These are phyloP conservation scores for Lichtheimia corymbifera DNA, from an alignment of 371 early-diverging fungal genomes.

Conservation along the genomic window DNA sequence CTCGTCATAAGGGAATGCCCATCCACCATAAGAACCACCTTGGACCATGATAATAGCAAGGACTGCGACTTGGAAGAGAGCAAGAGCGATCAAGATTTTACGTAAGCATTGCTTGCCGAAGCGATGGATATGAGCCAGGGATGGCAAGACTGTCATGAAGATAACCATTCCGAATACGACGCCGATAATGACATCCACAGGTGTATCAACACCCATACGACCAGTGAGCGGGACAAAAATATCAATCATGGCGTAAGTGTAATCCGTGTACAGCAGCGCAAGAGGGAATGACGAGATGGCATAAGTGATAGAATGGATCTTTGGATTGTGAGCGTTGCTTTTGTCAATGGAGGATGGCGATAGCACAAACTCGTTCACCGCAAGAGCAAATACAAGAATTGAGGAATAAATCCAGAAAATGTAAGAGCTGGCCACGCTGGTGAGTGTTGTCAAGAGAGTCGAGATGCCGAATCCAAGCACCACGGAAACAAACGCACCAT, in stretches of 20 bases:
- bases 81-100: slow-evolving; percentile 34
- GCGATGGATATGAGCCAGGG: slow-evolving; percentile 61
- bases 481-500: slow-evolving; percentile 39
- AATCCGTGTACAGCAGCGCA: slow-evolving; percentile 48
- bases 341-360: slow-evolving; percentile 19
- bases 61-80: slow-evolving; percentile 37
- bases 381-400: slow-evolving; percentile 22
- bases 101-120: slow-evolving; percentile 44
- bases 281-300: slow-evolving; percentile 39
- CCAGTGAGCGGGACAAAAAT: slow-evolving; percentile 78
- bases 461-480: slow-evolving; percentile 34
- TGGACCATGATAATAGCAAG: slow-evolving; percentile 40
- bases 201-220: slow-evolving; percentile 70
- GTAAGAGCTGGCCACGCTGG: slow-evolving; percentile 56
- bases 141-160: slow-evolving; percentile 49
- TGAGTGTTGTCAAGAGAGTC: slow-evolving; percentile 41
- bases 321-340: slow-evolving; percentile 22
- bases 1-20: slow-evolving; percentile 62
- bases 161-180: slow-evolving; percentile 59
- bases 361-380: slow-evolving; percentile 34
- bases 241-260: slow-evolving; percentile 55
- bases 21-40: slow-evolving; percentile 34
- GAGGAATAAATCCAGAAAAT: slow-evolving; percentile 44
- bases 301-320: slow-evolving; percentile 42
- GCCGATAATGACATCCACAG: slow-evolving; percentile 69